Percentiles rank a stretch among this genome's conserved stretches.
Evolutionary conservation across 2,329 filamentous ascomycete genomes (phyloP).

Genomic region (Hypoxylon sp.): DNA sequence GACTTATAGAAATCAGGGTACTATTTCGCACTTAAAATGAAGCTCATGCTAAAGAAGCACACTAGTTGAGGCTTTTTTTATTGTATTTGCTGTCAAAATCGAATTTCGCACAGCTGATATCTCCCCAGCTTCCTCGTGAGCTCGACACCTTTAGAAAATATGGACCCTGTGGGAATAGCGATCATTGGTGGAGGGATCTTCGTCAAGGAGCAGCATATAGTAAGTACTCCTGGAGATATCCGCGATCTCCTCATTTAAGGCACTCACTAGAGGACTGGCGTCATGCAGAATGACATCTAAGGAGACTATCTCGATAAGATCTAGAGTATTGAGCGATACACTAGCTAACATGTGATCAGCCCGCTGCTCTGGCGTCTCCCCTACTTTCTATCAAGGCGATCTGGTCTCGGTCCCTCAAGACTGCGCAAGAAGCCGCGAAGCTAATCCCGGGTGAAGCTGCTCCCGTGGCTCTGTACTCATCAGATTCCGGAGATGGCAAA

Average conservation of each 20-base stretch:
- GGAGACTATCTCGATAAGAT: slow-evolving; percentile 7
- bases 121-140: neutral
- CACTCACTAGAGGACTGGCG: neutral
- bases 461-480: slow-evolving; percentile 52
- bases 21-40: slow-evolving; percentile 14
- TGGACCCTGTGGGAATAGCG: slow-evolving; percentile 65
- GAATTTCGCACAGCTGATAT: neutral
- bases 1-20: slow-evolving; percentile 10
- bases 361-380: slow-evolving; percentile 65
- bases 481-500: slow-evolving; percentile 55
- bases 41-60: slow-evolving; percentile 9
- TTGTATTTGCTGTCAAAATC: neutral
- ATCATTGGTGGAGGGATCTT: slow-evolving; percentile 72
- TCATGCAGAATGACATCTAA: neutral
- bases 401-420: slow-evolving; percentile 68
- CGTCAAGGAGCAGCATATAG: slow-evolving; percentile 68
- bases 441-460: slow-evolving; percentile 49
- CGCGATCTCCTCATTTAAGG: slow-evolving; percentile 1
- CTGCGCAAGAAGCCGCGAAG: slow-evolving; percentile 60
- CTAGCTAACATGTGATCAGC: slow-evolving; percentile 52
- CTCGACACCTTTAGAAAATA: slow-evolving; percentile 28
- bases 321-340: slow-evolving; percentile 11
- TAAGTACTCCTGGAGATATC: slow-evolving; percentile 47
- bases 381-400: slow-evolving; percentile 67
- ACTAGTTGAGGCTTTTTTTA: slow-evolving; percentile 15